Base-by-base conservation (phyloP, 768 basidiomycete genomes). In the Sporobolomyces phaffii region DNA sequence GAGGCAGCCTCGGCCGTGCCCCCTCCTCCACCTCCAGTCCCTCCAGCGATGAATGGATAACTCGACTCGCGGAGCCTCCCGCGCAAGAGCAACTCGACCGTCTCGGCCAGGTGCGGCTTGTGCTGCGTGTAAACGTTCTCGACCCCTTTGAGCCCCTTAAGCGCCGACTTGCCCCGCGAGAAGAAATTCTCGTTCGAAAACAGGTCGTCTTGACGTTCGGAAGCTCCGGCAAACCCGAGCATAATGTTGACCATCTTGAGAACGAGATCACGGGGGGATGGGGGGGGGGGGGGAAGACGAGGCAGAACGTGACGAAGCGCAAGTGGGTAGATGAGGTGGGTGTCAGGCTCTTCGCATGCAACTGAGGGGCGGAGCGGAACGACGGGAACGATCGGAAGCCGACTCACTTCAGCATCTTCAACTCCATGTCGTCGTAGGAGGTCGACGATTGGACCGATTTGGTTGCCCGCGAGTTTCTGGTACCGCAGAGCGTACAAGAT, bases 71-170 rank as follows among this genome's bases (percentile, higher is more conserved):
- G 86, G 65, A 99, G 78, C 60, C 87, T 82, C 14, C 92, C 93
- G 76, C 85, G 90, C 74, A 93, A 83, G 6, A 99, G 79, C 58
- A 88, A 83, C 74, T 99, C 96, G 20, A 98, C 79, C 3, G 94
- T 98, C 75, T 96, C 88, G 1, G 88, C 86, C 8, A 99, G 81
- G 77, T 93, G 92, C 10, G 96, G 96, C 20, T 86, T 86, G 74
- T 98, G 96, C 73, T 98, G 96, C 62, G 91, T 99, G 77, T 97
- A 99, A 20, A 98, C 93, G 74, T 99, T 99, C 79, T 99, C 96
- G 6, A 98, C 94, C 3, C 96, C 96, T 83, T 96, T 96, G 51
- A 99, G 80, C 9, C 96, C 96, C 76, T 97, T 97, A 73, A 99
- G 77, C 0, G 93, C 96, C 34, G 90, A 92, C 61, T 91, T 86